These are phyloP conservation scores for Microsporum ferrugineum DNA, from an alignment of 2,329 filamentous ascomycete genomes.

Conservation along the genomic window DNA sequence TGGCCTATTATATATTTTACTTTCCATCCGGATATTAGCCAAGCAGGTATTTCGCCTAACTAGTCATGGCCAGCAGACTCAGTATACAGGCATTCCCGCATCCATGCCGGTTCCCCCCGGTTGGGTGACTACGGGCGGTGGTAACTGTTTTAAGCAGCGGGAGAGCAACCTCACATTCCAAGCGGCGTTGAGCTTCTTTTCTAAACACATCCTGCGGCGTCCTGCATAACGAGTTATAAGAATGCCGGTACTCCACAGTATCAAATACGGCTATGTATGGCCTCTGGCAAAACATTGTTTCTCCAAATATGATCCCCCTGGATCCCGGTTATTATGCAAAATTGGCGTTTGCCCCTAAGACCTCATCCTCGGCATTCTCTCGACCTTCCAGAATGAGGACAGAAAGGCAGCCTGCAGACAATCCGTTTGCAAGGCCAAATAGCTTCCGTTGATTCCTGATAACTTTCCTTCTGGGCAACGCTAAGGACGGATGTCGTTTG, in stretches of 20 bases:
- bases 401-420: neutral
- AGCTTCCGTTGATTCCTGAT: neutral
- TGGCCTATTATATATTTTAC: neutral
- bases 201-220: neutral
- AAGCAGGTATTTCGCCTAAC: neutral
- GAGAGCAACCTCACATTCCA: neutral
- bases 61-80: neutral
- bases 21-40: neutral
- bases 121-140: neutral
- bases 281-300: neutral
- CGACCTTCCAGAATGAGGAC: neutral
- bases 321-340: neutral
- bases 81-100: neutral
- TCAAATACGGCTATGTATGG: neutral
- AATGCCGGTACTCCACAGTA: neutral
- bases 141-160: neutral
- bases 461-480: no score
- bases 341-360: neutral
- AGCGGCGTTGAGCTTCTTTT: slow-evolving; percentile 1
- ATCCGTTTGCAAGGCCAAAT: neutral
- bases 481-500: neutral
- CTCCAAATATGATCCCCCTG: neutral
- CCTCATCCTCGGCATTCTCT: neutral
- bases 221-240: neutral
- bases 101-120: neutral